phyloP scores from a whole-genome alignment of 495 filamentous ascomycete species.

The Hypoxylon perforatum region DNA sequence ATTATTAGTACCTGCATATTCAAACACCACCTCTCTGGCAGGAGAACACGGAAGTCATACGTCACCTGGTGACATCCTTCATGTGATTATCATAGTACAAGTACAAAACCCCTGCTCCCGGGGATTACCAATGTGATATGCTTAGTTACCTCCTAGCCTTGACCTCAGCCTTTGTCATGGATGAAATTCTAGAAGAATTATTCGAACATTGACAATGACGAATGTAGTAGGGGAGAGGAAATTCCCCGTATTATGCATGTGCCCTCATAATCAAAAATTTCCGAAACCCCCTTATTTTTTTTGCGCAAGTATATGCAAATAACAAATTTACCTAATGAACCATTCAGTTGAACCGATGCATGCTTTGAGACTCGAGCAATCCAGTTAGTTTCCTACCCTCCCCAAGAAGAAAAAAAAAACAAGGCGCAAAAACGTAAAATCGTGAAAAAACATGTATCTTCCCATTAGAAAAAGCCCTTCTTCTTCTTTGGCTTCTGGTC shows the following conservation, averaged over 20 bases:
- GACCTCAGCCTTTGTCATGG: constrained; percentile 5
- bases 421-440: constrained; percentile 31
- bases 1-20: constrained; percentile 2
- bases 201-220: constrained; percentile 10
- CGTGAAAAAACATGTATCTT: background rate
- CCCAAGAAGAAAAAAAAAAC: constrained; percentile 3
- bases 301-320: constrained; percentile 23
- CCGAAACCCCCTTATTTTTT: constrained; percentile 7
- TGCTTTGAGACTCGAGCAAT: constrained; percentile 15
- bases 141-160: background rate
- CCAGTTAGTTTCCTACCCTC: constrained; percentile 4
- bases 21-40: background rate
- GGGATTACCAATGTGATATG: constrained; percentile 19
- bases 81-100: constrained; percentile 12
- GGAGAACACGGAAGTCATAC: constrained; percentile 19
- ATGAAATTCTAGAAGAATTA: background rate
- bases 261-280: constrained; percentile 25
- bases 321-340: constrained; percentile 5
- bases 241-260: constrained; percentile 26
- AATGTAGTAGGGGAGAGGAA: background rate
- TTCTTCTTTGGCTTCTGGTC: constrained; percentile 57
- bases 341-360: constrained; percentile 26
- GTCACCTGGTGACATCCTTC: constrained; percentile 28
- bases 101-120: background rate
- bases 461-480: constrained; percentile 52